These are phyloP conservation scores for Colletotrichum australisinense DNA, from an alignment of 2,329 filamentous ascomycete genomes.

Conservation along the genomic window DNA sequence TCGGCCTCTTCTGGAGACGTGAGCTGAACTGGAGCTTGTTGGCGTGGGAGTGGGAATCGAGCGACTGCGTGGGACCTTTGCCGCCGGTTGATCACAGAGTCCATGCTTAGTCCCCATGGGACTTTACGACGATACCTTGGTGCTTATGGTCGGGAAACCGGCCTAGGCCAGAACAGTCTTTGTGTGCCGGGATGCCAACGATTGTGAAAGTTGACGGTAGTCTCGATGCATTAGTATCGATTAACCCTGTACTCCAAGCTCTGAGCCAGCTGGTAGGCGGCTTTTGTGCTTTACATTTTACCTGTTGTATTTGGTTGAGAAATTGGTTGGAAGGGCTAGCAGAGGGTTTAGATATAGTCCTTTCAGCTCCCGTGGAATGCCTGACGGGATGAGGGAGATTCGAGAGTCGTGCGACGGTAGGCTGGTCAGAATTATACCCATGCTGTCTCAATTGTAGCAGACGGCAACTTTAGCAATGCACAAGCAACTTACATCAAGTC, in stretches of 20 bases:
- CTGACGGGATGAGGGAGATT: conserved; percentile 32
- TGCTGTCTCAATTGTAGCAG: conserved; percentile 22
- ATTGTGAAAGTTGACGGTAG: conserved; percentile 8
- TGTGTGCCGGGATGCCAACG: conserved; percentile 14
- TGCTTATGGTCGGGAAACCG: conserved; percentile 30
- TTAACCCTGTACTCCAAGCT: conserved; percentile 7
- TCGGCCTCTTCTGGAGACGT: conserved; percentile 77
- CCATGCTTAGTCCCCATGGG: conserved; percentile 53
- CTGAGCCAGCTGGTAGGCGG: not conserved
- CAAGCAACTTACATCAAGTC: not conserved
- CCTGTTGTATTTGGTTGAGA: conserved; percentile 20
- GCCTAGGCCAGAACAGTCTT: conserved; percentile 35
- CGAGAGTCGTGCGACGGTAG: conserved; percentile 2
- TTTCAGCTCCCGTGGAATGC: conserved; percentile 50
- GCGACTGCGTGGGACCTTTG: conserved; percentile 49
- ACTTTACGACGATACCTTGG: conserved; percentile 37
- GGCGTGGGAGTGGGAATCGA: conserved; percentile 79
- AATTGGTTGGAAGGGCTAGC: conserved; percentile 47
- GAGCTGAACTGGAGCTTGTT: conserved; percentile 90
- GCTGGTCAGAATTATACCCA: conserved; percentile 29
- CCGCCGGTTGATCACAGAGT: conserved; percentile 57
- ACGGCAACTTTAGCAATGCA: conserved; percentile 13
- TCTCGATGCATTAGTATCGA: conserved; percentile 23
- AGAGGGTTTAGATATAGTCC: conserved; percentile 65
- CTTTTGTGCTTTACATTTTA: not conserved